phyloP scores from a whole-genome alignment of 768 basidiomycete species.

The Leccinum pellstonianum region DNA sequence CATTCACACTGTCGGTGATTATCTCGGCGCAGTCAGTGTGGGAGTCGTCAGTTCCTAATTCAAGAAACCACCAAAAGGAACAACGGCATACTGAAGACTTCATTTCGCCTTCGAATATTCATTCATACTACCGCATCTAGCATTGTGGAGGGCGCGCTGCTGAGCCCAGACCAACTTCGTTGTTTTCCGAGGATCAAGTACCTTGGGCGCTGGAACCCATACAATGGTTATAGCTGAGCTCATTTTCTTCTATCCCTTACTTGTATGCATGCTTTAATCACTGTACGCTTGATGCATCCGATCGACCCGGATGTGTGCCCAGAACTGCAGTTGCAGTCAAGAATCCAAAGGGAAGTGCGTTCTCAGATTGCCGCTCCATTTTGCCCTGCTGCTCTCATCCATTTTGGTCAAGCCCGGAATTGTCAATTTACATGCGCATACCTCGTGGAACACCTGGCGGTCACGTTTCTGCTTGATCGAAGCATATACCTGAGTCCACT shows the following conservation, averaged over 20 bases:
- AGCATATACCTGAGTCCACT: neutral
- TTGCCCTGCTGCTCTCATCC: neutral
- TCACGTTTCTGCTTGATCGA: conserved; percentile 2
- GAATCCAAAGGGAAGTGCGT: neutral
- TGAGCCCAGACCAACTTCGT: neutral
- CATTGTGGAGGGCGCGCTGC: neutral
- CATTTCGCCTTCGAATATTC: conserved; percentile 8
- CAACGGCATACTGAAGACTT: neutral
- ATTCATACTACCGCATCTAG: neutral
- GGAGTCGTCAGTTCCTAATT: neutral
- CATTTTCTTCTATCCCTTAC: neutral
- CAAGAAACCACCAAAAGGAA: neutral
- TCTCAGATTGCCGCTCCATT: neutral
- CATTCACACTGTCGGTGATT: neutral
- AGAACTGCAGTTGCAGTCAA: neutral
- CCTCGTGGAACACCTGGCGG: conserved; percentile 9
- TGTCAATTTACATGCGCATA: conserved; percentile 8
- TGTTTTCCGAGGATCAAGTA: conserved; percentile 15
- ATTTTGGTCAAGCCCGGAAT: conserved; percentile 1
- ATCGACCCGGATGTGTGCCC: neutral
- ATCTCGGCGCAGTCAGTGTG: neutral
- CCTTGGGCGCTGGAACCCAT: conserved; percentile 1
- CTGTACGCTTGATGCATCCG: conserved; percentile 2
- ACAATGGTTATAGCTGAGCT: neutral
- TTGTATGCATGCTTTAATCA: neutral